Evolutionary conservation across 2,329 filamentous ascomycete species (phyloP), one percentile per base, ranked within the genome.

Genomic region (Aciculosporium take): DNA sequence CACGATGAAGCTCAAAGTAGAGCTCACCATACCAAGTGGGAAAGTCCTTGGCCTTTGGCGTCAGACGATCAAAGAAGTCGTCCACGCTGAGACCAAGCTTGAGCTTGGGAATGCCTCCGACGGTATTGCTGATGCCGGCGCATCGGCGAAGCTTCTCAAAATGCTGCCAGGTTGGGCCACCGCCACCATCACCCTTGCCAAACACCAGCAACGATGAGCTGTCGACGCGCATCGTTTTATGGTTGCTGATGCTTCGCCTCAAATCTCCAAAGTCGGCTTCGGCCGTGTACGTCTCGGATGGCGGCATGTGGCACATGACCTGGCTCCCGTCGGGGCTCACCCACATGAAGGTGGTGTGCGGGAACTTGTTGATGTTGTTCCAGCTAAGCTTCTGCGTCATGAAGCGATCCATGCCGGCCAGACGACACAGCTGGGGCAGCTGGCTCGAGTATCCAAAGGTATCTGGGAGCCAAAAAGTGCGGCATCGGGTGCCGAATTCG

Each of bases 351-450:
- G 91, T 96, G 5, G 91, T 96, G 57, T 96, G 91, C 0, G 91
- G 91, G 65, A 96, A 98, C 56, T 84, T 94, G 66, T 96, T 96
- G 72, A 96, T 96, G 59, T 96, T 96, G 68, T 96, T 96, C 91
- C 91, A 98, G 68, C 89, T 96, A 45, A 98, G 70, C 66, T 98
- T 98, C 62, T 98, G 91, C 0, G 91, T 98, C 55, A 98, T 82
- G 68, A 98, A 98, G 27, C 89, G 78, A 44, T 76, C 84, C 91
- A 98, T 96, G 17, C 87, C 89, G n/a, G 91, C 84, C 23, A 95
- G 68, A 3, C 89, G 82, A 57, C 87, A 96, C 32, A 98, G 69
- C 56, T 98, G 91, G 10, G 91, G 91, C 32, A 98, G 73, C 61
- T 98, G 91, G 38, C 82, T 83, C 0, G 88, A 95, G 64, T 98